Evolutionary conservation across 2,329 filamentous ascomycete species (phyloP), one percentile per base, ranked within the genome.

Genomic region (Xylaria sp.): DNA sequence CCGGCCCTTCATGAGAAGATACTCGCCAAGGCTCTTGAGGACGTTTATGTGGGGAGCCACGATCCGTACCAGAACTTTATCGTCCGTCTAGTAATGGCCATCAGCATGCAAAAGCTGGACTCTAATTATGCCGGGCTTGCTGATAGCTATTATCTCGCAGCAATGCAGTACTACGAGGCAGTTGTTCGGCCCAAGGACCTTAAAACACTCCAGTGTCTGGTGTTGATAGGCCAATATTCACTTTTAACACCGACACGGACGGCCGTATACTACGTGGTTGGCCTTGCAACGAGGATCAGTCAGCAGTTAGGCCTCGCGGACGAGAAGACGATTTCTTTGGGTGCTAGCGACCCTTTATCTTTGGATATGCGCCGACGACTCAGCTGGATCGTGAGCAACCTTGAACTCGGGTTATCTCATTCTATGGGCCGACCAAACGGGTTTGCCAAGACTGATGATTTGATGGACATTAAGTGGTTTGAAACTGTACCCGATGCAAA

Each of bases 101-200:
- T 98, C 76, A 95, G 94, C 79, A 88, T 98, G 81, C 95, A 98
- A 81, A 97, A 97, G 80, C 86, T 98, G 76, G 93, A 94, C 78
- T 89, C 91, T 0, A 90, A 93, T 73, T 98, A 96, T 80, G 94
- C 94, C n/a, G 94, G 94, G 28, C 84, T 98, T 34, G 95, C 96
- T 37, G 95, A 98, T 81, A 94, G 94, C 78, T 98, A 97, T 82
- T 98, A 98, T 77, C 86, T 98, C 25, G 92, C 94, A 28, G 95
- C 95, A 5, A 90, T 98, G 82, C 90, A 91, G 70, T 91, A 91
- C 75, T 90, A 98, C 70, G 93, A 98, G 79, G 89, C 90, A 2
- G 90, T 97, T 12, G 87, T 98, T 64, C 90, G 91, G 63, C 90
- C 91, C n/a, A 97, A 97, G 85, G 93, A 98, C 78, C 82, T 98